Percentiles rank a stretch among this genome's conserved stretches.
Conservation (phyloP, 2,329 filamentous ascomycete species). For the Neocatenulostroma microsporum region DNA sequence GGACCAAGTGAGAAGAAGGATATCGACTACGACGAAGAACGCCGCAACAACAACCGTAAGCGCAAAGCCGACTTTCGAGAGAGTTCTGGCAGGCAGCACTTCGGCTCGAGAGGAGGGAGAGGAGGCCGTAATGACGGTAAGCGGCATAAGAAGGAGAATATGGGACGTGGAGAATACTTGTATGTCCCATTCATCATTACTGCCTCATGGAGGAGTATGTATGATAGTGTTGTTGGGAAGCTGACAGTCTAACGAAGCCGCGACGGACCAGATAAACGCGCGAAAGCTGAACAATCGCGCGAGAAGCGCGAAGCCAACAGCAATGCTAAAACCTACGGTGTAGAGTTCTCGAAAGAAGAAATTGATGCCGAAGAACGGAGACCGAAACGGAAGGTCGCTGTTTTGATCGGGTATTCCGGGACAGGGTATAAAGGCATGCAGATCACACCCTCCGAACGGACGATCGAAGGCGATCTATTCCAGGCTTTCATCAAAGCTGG, state of each 20-base stretch:
- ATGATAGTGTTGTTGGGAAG: background rate
- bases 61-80: conserved; percentile 22
- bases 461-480: conserved; percentile 94
- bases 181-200: conserved; percentile 34
- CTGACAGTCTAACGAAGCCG: conserved; percentile 32
- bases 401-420: conserved; percentile 90
- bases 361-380: conserved; percentile 78
- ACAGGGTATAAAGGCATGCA: conserved; percentile 98
- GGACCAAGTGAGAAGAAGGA: conserved; percentile 6
- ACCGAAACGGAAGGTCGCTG: conserved; percentile 93
- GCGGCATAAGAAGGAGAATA: conserved; percentile 53
- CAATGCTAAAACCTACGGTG: conserved; percentile 32
- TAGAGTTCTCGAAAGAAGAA: conserved; percentile 62
- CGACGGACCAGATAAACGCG: conserved; percentile 41
- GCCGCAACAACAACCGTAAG: conserved; percentile 17
- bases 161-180: conserved; percentile 60
- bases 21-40: conserved; percentile 5
- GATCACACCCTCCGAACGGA: conserved; percentile 61
- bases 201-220: background rate
- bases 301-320: conserved; percentile 39
- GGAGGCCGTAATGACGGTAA: conserved; percentile 23
- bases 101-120: conserved; percentile 9
- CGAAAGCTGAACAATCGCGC: conserved; percentile 37
- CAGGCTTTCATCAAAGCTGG: conserved; percentile 82
- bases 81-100: conserved; percentile 15